Evolutionary conservation across 352 stramenopile genomes (phyloP).

Genomic region (Pythium volutum): DNA sequence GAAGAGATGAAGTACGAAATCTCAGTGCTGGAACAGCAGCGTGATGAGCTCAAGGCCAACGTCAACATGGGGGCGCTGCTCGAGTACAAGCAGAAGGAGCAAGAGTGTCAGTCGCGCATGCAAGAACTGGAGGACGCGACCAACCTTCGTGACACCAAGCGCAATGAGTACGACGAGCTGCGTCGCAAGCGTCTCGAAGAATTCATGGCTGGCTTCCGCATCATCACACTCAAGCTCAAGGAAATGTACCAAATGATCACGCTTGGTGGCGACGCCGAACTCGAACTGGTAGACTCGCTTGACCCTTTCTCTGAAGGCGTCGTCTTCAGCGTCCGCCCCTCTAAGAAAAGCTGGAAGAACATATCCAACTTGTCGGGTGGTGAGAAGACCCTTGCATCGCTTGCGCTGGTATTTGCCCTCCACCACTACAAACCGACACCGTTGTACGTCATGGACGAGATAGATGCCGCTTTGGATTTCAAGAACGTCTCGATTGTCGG

Average conservation of each 20-base stretch:
- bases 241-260: conserved; percentile 99
- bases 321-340: conserved; percentile 98
- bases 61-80: conserved; percentile 91
- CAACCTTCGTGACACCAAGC: conserved; percentile 87
- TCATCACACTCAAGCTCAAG: conserved; percentile 99
- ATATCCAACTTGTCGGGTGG: conserved; percentile 99
- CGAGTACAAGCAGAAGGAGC: conserved; percentile 94
- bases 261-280: conserved; percentile 95
- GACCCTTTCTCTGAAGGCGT: conserved; percentile 99
- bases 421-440: conserved; percentile 99
- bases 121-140: conserved; percentile 95
- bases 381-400: conserved; percentile 98
- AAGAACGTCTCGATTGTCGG: conserved; percentile 99
- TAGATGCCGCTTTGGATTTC: conserved; percentile 95
- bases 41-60: conserved; percentile 92
- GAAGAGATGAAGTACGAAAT: conserved; percentile 95
- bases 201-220: conserved; percentile 99
- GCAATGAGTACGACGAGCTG: conserved; percentile 95
- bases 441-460: conserved; percentile 99
- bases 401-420: conserved; percentile 99
- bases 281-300: conserved; percentile 99
- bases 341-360: conserved; percentile 99
- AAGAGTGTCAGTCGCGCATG: conserved; percentile 93
- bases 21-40: conserved; percentile 89
- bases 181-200: conserved; percentile 96